Evolutionary conservation across 352 stramenopile species (phyloP), one percentile per base, ranked within the genome.

Genomic region (Salisapilia sapeloensis): DNA sequence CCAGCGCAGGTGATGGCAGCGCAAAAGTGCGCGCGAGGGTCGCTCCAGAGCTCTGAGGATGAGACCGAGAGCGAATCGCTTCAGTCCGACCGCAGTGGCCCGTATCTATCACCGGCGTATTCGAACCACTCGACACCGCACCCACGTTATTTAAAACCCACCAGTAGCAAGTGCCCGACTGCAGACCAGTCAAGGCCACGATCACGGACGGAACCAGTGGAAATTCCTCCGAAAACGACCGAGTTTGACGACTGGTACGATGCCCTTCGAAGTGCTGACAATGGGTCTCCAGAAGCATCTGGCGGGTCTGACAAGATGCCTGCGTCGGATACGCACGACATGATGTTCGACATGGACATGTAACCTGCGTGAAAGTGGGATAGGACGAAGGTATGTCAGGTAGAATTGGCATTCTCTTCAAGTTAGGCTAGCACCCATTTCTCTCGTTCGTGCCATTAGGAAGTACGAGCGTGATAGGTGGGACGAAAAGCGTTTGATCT

Each of bases 261-360:
- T 13, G 10, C 20, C 27, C 17, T 47, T n/a, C 29, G 37, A 12
- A 30, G n/a, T n/a, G n/a, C n/a, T n/a, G n/a, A n/a, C n/a, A 34
- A 0, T 25, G 28, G 37, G 24, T 32, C 29, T 13, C 14, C 30
- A 21, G 9, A 19, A 22, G 6, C n/a, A 4, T 2, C 34, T 24
- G 16, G 31, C 19, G 20, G 6, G 18, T 16, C 30, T 26, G 25
- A 20, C 15, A 16, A 21, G 2, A 24, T 32, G 7, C 19, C 26
- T 11, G 31, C 42, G 28, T 38, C 44, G 15, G 31, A 40, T 12
- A 17, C 37, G 16, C 56, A 47, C 42, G 61, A 81, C 24, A 54
- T 81, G 44, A 60, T 81, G 22, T 81, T 81, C 26, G 61, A 76
- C 22, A 42, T 81, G 29, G 65, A 81, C 47, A 64, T 81, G 40